phyloP scores from a whole-genome alignment of 305 asterid species.

The Rubia balearica region DNA sequence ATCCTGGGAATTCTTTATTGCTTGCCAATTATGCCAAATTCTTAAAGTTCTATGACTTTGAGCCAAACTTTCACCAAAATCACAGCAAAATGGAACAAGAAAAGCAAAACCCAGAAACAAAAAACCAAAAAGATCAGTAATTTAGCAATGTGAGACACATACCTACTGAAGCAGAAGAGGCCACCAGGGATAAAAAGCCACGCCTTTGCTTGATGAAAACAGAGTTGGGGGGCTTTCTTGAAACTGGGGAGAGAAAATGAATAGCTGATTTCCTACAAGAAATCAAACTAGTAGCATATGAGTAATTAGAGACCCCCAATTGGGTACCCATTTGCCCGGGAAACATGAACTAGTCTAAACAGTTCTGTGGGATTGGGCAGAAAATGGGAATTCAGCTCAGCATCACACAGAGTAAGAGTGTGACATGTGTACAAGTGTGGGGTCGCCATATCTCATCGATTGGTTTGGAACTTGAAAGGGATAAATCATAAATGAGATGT shows the following conservation, averaged over 20 bases:
- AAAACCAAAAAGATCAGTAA: not conserved
- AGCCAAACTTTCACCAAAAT: not conserved
- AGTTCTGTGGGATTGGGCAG: not conserved
- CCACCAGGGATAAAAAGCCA: constrained; percentile 10
- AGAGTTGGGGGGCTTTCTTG: constrained; percentile 3
- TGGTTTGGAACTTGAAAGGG: not conserved
- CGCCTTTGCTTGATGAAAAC: constrained; percentile 6
- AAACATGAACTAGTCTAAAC: not conserved
- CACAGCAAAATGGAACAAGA: not conserved
- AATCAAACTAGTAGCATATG: not conserved
- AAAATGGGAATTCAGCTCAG: not conserved
- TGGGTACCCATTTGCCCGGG: constrained; percentile 11
- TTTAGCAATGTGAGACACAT: not conserved
- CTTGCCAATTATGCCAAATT: not conserved
- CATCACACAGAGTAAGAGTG: not conserved
- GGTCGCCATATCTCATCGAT: not conserved
- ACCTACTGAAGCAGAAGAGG: constrained; percentile 7
- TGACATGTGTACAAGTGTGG: constrained; percentile 1
- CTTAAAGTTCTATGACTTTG: not conserved
- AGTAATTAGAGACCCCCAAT: not conserved
- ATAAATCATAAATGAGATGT: not conserved
- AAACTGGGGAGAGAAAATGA: constrained; percentile 7
- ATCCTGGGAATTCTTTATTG: not conserved
- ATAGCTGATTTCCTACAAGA: not conserved
- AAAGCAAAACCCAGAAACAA: not conserved